These are phyloP conservation scores for Arachnomyces sp. DNA, from an alignment of 2,329 filamentous ascomycete species.

Conservation along the genomic window DNA sequence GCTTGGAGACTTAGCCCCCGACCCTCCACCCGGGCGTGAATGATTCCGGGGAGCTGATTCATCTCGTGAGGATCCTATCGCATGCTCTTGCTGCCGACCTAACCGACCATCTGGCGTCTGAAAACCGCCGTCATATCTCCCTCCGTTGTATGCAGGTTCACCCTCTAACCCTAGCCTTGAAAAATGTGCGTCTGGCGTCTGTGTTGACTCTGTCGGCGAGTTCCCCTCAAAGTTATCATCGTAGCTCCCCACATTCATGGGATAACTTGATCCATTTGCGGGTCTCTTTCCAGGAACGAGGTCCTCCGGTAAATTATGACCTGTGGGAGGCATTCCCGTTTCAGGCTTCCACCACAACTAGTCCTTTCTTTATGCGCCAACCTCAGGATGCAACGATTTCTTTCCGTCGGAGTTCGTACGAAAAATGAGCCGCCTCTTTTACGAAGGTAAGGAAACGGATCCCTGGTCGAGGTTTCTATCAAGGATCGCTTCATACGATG, in stretches of 20 bases:
- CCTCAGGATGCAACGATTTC: background rate
- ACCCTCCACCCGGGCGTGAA: conserved; percentile 29
- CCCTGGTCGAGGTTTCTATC: too few species aligned
- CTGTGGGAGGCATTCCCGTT: conserved; percentile 32
- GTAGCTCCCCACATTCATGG: conserved; percentile 29
- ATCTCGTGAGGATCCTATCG: conserved; percentile 23
- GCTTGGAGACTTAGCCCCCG: conserved; percentile 29
- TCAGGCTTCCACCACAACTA: background rate
- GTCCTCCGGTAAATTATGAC: conserved; percentile 33
- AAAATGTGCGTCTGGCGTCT: conserved; percentile 27
- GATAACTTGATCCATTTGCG: conserved; percentile 24
- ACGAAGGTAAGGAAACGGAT: too few species aligned
- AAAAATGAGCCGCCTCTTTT: too few species aligned
- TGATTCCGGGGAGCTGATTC: conserved; percentile 27
- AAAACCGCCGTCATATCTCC: conserved; percentile 16
- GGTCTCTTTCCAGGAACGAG: conserved; percentile 36
- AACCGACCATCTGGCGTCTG: conserved; percentile 23
- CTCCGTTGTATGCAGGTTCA: conserved; percentile 11
- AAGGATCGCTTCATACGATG: too few species aligned
- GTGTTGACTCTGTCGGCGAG: conserved; percentile 33
- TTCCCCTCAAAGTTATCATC: conserved; percentile 28
- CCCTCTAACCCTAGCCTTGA: conserved; percentile 19
- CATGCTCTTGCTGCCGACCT: conserved; percentile 25
- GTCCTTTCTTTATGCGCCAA: background rate
- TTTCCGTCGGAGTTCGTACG: too few species aligned